Base-by-base conservation (phyloP, 2,329 filamentous ascomycete species). In the Beauveria asiatica region DNA sequence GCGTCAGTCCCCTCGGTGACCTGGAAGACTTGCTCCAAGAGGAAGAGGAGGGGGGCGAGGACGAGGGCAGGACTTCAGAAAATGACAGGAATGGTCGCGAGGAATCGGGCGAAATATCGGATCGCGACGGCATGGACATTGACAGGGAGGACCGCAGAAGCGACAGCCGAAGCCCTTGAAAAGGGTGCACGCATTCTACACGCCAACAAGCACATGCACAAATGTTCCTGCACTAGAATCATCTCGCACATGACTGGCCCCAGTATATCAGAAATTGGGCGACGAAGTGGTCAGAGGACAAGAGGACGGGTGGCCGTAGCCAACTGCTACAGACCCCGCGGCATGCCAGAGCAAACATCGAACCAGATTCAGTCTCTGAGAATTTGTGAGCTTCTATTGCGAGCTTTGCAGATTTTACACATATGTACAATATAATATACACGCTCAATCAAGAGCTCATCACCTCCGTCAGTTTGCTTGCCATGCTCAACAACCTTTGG, bases 1-100 rank as follows among this genome's bases (percentile, higher is more conserved):
- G 93, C 65, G 83, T 90, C 41, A 97, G 92, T 73, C 86, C 91
- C 41, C 73, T 97, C 62, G 90, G 88, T 1, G 90, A 92, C 65
- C 79, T 93, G 59, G 89, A 93, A 65, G 86, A 86, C 64, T 70
- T 91, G 65, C 73, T 90, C 52, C 83, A 84, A 57, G 83, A 85
- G 45, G 82, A 82, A 2, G 81, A 83, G 0, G 80, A 78, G 10
- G 71, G 70, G 8, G 64, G 61, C 1, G 61, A 62, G 27, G 60
- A 63, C 6, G 57, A 52, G 10, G 65, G 69, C 7, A 83, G 84
- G 56, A 82, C 83, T 0, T 71, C 70, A 25, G 69, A 69, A 30
- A 62, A 63, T 10, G 19, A 17, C 6, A 50, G 52, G n/a, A 57
- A 61, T 25, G 52, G 59, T 5, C 33, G 67, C 39, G 75, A 76